Conservation (phyloP, 495 filamentous ascomycete species). For the Xylaria nigripes region DNA sequence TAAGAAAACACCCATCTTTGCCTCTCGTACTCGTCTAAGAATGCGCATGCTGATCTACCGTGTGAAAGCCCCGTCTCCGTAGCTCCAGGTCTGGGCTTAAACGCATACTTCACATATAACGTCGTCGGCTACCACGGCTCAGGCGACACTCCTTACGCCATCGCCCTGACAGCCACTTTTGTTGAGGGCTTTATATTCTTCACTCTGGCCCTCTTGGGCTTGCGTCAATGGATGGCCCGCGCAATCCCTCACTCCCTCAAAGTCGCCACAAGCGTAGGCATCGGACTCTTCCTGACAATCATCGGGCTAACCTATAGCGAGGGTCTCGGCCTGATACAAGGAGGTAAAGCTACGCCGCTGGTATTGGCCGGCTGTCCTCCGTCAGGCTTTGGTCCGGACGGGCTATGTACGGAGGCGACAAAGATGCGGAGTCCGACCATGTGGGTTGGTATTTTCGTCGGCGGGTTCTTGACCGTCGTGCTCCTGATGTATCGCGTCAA, state of each 20-base stretch:
- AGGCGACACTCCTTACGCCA: conserved; percentile 56
- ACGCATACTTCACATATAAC: conserved; percentile 77
- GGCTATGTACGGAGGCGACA: conserved; percentile 41
- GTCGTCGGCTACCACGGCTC: conserved; percentile 67
- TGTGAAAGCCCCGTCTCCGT: conserved; percentile 58
- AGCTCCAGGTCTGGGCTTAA: conserved; percentile 77
- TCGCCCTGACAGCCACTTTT: conserved; percentile 74
- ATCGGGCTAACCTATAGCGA: conserved; percentile 74
- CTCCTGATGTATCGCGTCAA: conserved; percentile 79
- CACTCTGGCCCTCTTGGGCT: conserved; percentile 58
- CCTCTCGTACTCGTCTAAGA: not conserved
- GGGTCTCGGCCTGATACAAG: conserved; percentile 66
- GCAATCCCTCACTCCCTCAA: conserved; percentile 72
- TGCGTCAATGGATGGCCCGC: conserved; percentile 76
- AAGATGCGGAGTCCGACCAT: conserved; percentile 72
- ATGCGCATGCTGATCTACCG: not conserved
- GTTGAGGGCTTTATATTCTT: conserved; percentile 72
- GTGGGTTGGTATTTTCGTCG: conserved; percentile 80
- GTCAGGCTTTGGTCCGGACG: conserved; percentile 24
- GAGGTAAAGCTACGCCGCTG: conserved; percentile 49
- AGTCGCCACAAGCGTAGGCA: conserved; percentile 73
- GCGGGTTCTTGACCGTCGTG: conserved; percentile 64
- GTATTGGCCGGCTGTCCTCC: conserved; percentile 58
- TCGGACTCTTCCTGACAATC: conserved; percentile 70
- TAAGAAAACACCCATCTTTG: conserved; percentile 5